Base-by-base conservation (phyloP, 2,329 filamentous ascomycete genomes). In the Xylariaceae sp. region DNA sequence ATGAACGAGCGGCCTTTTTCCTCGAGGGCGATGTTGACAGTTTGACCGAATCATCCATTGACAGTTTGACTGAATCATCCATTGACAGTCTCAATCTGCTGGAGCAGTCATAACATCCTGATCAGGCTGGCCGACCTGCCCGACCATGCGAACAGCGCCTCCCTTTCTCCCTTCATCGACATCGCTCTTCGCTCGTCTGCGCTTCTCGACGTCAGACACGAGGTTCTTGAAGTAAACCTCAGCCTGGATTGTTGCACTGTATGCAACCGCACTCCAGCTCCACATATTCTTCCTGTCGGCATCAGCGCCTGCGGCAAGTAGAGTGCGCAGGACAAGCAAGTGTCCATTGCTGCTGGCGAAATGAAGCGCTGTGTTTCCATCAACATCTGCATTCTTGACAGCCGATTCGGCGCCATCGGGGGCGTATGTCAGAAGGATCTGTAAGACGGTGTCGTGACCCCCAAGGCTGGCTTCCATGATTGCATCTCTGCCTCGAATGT, bases 331-430 rank as follows among this genome's bases (percentile, higher is more conserved):
- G 1, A 87, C 85, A 40, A 89, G 79, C 34, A 94, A 64, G 52
- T 91, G 85, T 1, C 89, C 89, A 55, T 87, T 87, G 34, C 85
- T 85, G 55, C 82, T 88, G 11, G 89, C 89, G 66, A 93, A 89
- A 65, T 95, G 89, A 33, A 95, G 70, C 0, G 88, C 86, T 2
- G 88, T 94, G 60, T 94, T 93, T n/a, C 89, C 89, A 43, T 85
- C 77, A 1, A 73, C 56, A 56, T 95, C 89, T 3, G 73, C 69
- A 22, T 73, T 68, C 34, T 71, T 70, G 6, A 86, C 73, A 3
- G 77, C 74, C 1, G 68, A 67, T 17, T 63, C 62, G 0, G 76
- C 68, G 12, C 77, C 77, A n/a, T 66, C 65, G 7, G 79, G 78
- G 1, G 71, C 73, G 52, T 76, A 81, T 0, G 79, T 83, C 38